These are phyloP conservation scores for Bifiguratus adelaidae DNA, from an alignment of 192 early-diverging fungal genomes.

Conservation along the genomic window DNA sequence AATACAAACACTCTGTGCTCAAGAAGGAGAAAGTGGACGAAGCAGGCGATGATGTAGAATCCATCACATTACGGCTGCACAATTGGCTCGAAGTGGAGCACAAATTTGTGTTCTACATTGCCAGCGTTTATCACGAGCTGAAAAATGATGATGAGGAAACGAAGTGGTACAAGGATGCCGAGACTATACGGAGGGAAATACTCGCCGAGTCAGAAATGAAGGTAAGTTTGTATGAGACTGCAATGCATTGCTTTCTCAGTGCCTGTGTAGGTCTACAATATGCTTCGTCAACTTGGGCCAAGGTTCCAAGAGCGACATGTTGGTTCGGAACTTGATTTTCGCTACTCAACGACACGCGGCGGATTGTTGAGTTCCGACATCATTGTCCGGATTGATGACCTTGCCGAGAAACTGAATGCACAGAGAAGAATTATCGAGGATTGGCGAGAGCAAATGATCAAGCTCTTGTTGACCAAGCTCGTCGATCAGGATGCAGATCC, in stretches of 20 bases:
- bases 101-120: slow-evolving; percentile 45
- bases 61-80: slow-evolving; percentile 9
- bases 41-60: slow-evolving; percentile 5
- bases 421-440: slow-evolving; percentile 15
- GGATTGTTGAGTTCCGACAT: slow-evolving; percentile 15
- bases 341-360: not conserved
- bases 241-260: not conserved
- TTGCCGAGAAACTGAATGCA: slow-evolving; percentile 13
- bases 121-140: slow-evolving; percentile 37
- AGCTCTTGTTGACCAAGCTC: slow-evolving; percentile 9
- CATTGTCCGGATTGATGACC: slow-evolving; percentile 9
- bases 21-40: not conserved
- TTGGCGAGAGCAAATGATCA: slow-evolving; percentile 18
- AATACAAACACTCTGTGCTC: slow-evolving; percentile 1
- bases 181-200: slow-evolving; percentile 18
- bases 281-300: too few relatives aligned
- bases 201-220: slow-evolving; percentile 10
- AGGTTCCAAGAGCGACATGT: too few relatives aligned
- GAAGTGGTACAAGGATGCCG: slow-evolving; percentile 20
- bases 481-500: slow-evolving; percentile 10
- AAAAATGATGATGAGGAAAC: slow-evolving; percentile 31
- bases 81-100: slow-evolving; percentile 40
- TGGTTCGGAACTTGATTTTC: too few relatives aligned
- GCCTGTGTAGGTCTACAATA: too few relatives aligned
- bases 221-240: slow-evolving; percentile 3